Evolutionary conservation across 495 filamentous ascomycete genomes (phyloP), one percentile per base, ranked within the genome.

Genomic region (Neurospora tetrasperma): DNA sequence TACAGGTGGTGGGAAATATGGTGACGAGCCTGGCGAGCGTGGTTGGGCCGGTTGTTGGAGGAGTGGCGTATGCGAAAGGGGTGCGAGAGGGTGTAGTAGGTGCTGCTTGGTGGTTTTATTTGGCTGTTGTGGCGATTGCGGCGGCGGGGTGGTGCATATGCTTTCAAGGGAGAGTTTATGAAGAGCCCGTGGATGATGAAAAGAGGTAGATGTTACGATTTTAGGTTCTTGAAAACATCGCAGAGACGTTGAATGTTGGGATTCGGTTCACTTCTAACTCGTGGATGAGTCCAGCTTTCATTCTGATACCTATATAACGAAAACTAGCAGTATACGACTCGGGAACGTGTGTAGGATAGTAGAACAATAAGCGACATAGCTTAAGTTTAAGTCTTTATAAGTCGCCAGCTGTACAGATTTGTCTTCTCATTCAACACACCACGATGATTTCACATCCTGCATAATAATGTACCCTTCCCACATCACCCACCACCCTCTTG

Each of bases 1-100:
- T 94, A 0, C 90, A 93, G 74, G 92, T 92, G 0, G 83, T 90
- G 0, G 90, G 88, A 4, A 89, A 91, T 75, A 90, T 87, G 79
- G 82, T 93, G 11, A 81, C 85, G 3, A 88, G 84, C 48, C 83
- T 86, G 5, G 86, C 87, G 18, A 84, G 91, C 20, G 89, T 92
- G 0, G 77, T 92, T 10, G 92, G 92, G 0, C 91, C 92, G 5
- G 84, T 88, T 2, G 70, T 90, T n/a, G 89, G 87, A 4, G 91
- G 91, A 0, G 88, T 86, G 78, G 83, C 89, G 6, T 87, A 90
- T 75, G 90, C 90, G 0, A 48, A 86, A 12, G 92, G 92, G 0
- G 78, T 94, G 20, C 83, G 88, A 38, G 80, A 86, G n/a, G 91
- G 91, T 0, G 81, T 90, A 11, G 85, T 94, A 5, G 92, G 92